Conservation (phyloP, 1,139 yeast genomes). For the Casaregolazyma suthepensis region DNA sequence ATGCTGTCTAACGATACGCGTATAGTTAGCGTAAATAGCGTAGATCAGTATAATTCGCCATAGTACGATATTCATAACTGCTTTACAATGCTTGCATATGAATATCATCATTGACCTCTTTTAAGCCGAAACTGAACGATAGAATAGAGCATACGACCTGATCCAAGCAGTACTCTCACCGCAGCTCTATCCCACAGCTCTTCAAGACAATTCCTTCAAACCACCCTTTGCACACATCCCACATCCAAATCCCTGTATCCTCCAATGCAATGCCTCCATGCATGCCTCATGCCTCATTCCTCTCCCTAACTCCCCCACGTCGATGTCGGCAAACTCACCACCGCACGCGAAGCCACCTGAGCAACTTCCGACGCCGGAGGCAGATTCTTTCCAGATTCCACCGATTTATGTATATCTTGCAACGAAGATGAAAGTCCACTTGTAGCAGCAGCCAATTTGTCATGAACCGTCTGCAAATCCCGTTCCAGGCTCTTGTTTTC, state of each 20-base stretch:
- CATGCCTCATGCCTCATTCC: neutral
- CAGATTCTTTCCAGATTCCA: conserved; percentile 9
- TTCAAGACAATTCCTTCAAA: too few relatives aligned
- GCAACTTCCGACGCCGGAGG: conserved; percentile 13
- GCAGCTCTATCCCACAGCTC: too few relatives aligned
- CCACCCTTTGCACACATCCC: too few relatives aligned
- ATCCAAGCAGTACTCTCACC: too few relatives aligned
- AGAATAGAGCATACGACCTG: too few relatives aligned
- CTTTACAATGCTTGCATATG: too few relatives aligned
- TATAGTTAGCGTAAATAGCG: too few relatives aligned
- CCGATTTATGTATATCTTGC: conserved; percentile 11
- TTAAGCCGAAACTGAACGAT: too few relatives aligned
- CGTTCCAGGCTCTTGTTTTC: conserved; percentile 17
- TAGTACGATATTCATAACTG: too few relatives aligned
- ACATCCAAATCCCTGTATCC: neutral
- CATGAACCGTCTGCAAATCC: conserved; percentile 6
- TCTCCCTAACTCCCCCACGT: neutral
- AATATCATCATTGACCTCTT: too few relatives aligned
- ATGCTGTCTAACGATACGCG: too few relatives aligned
- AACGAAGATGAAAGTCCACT: conserved; percentile 7
- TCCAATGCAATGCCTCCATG: neutral
- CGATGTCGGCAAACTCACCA: neutral
- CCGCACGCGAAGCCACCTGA: conserved; percentile 1
- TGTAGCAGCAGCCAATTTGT: conserved; percentile 6
- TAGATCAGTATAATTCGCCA: too few relatives aligned